These are phyloP conservation scores for Secale cereale DNA, from an alignment of 176 grass and related monocot species.

Conservation along the genomic window DNA sequence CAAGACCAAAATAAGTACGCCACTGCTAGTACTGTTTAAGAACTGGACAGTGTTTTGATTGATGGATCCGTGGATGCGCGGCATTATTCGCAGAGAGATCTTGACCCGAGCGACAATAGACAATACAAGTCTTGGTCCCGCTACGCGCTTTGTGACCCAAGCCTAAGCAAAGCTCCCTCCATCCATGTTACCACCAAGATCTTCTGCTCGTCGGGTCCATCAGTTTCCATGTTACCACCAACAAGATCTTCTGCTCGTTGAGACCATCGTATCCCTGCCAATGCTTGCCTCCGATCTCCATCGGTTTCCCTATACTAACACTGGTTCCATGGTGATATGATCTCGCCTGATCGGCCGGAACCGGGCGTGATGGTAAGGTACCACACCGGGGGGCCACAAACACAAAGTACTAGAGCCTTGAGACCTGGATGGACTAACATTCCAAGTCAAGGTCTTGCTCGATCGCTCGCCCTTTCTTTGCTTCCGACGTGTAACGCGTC, in stretches of 20 bases:
- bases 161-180: too few species aligned
- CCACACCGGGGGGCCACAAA: background rate
- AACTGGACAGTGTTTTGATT: background rate
- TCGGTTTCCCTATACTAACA: background rate
- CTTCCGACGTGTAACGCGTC: constrained; percentile 51
- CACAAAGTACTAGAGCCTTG: too few species aligned
- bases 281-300: background rate
- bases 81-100: background rate
- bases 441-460: background rate
- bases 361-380: too few species aligned
- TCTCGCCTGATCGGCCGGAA: background rate
- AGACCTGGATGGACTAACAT: too few species aligned
- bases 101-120: background rate
- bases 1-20: background rate
- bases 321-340: background rate
- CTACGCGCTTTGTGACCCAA: background rate
- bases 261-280: too few species aligned
- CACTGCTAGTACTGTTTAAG: background rate
- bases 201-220: background rate
- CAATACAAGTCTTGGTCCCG: background rate
- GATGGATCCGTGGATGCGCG: background rate
- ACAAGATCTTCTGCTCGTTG: too few species aligned
- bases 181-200: background rate
- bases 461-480: background rate
- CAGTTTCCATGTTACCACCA: too few species aligned